Percentiles rank a stretch among this genome's conserved stretches.
Evolutionary conservation across 495 filamentous ascomycete genomes (phyloP).

Genomic region (Endocarpon pusillum): DNA sequence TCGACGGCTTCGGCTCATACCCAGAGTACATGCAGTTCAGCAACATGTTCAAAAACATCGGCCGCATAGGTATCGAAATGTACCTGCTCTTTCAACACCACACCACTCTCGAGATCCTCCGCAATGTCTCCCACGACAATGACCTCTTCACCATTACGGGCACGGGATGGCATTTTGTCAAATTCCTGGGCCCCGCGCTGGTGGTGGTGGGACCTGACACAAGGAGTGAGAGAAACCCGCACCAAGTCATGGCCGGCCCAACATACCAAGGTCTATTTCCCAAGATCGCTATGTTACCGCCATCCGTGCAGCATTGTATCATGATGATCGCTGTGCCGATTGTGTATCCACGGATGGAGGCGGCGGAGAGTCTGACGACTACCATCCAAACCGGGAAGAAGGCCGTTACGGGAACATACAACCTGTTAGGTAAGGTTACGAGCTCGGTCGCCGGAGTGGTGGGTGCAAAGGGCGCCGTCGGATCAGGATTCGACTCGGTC

Average conservation of each 20-base stretch:
- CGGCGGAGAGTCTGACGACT: conserved; percentile 73
- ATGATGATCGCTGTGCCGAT: conserved; percentile 87
- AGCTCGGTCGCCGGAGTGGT: conserved; percentile 88
- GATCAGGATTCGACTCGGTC: conserved; percentile 78
- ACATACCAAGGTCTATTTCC: conserved; percentile 96
- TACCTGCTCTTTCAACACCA: conserved; percentile 99
- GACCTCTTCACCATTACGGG: conserved; percentile 96
- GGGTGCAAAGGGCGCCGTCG: conserved; percentile 79
- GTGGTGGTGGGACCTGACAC: conserved; percentile 81
- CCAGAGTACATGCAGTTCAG: conserved; percentile 97
- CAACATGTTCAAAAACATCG: conserved; percentile 95
- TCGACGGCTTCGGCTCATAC: conserved; percentile 95
- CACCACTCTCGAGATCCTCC: conserved; percentile 82
- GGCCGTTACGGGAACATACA: conserved; percentile 87
- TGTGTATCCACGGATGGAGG: conserved; percentile 80
- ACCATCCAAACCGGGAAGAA: conserved; percentile 92
- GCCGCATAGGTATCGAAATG: conserved; percentile 93
- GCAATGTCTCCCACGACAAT: conserved; percentile 65
- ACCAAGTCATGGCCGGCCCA: conserved; percentile 86
- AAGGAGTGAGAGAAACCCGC: conserved; percentile 75
- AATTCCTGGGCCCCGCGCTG: conserved; percentile 82
- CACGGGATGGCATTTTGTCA: conserved; percentile 94
- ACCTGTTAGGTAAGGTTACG: conserved; percentile 82
- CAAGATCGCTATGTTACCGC: conserved; percentile 81
- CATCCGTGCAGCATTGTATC: conserved; percentile 86